phyloP scores from a whole-genome alignment of 345 rosid species.

The Balakata baccata region DNA sequence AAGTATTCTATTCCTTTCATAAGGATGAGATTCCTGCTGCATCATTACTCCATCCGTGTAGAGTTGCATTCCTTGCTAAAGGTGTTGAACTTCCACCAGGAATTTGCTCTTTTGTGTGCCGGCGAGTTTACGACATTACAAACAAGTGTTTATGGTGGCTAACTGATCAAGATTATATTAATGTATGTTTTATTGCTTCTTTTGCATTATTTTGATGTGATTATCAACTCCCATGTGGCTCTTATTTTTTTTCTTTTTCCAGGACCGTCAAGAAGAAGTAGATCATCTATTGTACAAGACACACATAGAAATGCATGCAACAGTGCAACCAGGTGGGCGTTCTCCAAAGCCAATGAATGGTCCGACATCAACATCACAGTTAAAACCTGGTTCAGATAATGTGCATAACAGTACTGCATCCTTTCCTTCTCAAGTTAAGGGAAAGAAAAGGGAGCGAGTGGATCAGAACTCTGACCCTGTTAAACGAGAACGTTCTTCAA shows the following conservation, averaged over 20 bases:
- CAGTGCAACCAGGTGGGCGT: slow-evolving; percentile 72
- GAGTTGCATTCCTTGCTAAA: slow-evolving; percentile 86
- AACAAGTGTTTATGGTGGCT: slow-evolving; percentile 88
- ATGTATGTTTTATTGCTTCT: slow-evolving; percentile 50
- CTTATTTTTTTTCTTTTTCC: slow-evolving; percentile 11
- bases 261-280: slow-evolving; percentile 74
- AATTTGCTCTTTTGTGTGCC: slow-evolving; percentile 71
- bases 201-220: neutral
- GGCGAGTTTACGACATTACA: slow-evolving; percentile 74
- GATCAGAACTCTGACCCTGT: slow-evolving; percentile 70
- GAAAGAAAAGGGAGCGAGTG: slow-evolving; percentile 83
- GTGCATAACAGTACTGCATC: slow-evolving; percentile 55
- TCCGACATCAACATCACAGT: slow-evolving; percentile 67
- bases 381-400: slow-evolving; percentile 67
- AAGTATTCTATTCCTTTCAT: slow-evolving; percentile 88
- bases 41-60: slow-evolving; percentile 88
- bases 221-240: neutral
- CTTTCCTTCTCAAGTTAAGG: slow-evolving; percentile 65
- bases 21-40: slow-evolving; percentile 88
- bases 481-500: slow-evolving; percentile 58
- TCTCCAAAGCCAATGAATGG: slow-evolving; percentile 77
- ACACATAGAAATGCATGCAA: slow-evolving; percentile 70
- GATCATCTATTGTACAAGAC: slow-evolving; percentile 65
- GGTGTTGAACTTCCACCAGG: slow-evolving; percentile 76
- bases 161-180: slow-evolving; percentile 78